phyloP scores from a whole-genome alignment of 202 grass and related monocot genomes.

The Digitaria exilis region DNA sequence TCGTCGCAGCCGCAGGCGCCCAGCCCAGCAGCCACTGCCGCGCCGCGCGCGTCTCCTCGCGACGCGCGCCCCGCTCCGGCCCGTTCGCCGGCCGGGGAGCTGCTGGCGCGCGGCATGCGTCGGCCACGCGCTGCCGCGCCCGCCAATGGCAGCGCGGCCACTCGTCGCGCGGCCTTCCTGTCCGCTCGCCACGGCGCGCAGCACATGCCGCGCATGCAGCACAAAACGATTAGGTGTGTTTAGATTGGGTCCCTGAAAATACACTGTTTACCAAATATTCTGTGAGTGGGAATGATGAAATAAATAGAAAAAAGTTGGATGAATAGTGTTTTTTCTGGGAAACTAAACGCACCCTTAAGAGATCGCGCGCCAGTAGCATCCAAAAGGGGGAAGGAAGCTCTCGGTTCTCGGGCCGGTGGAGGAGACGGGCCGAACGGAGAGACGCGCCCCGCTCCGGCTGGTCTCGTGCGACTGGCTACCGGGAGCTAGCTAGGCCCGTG shows the following conservation, averaged over 20 bases:
- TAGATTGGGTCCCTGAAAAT: too few species aligned
- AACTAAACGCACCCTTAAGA: too few species aligned
- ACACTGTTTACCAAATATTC: too few species aligned
- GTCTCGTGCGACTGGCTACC: constrained; percentile 19
- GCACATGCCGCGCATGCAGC: constrained; percentile 56
- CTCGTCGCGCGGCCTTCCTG: constrained; percentile 43
- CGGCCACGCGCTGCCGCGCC: constrained; percentile 28
- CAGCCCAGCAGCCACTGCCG: background rate
- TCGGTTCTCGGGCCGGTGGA: constrained; percentile 5
- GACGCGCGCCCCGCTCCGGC: constrained; percentile 4
- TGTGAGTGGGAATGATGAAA: too few species aligned
- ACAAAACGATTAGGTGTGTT: background rate
- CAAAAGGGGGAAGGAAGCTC: constrained; percentile 14
- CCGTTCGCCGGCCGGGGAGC: constrained; percentile 44
- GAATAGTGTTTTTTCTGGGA: too few species aligned
- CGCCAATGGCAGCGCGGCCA: constrained; percentile 41
- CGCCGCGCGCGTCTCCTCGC: constrained; percentile 18
- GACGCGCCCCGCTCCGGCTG: background rate
- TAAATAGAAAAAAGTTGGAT: too few species aligned
- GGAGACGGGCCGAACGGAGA: background rate
- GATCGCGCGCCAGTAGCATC: constrained; percentile 19
- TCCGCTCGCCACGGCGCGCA: constrained; percentile 49
- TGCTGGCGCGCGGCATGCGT: constrained; percentile 6
- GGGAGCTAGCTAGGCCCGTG: background rate
- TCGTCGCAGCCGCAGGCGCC: background rate